Conservation (phyloP, 306 rosid genomes). For the Rosa persica region DNA sequence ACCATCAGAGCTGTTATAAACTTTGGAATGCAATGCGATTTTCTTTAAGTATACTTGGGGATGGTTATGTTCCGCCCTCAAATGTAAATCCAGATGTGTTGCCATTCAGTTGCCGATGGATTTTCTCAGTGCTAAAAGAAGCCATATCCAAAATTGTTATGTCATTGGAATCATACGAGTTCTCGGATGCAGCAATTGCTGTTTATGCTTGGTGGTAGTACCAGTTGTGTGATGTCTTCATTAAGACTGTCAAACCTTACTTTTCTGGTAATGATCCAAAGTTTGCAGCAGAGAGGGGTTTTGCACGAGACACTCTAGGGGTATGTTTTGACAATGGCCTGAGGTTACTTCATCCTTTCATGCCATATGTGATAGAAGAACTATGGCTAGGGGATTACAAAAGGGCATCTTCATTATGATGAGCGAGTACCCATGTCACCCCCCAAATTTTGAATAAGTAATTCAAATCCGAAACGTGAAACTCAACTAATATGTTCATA, state of each 20-base stretch:
- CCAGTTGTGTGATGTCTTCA: conserved; percentile 90
- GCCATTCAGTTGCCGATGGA: conserved; percentile 93
- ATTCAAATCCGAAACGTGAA: no score
- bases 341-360: conserved; percentile 90
- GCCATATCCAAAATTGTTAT: conserved; percentile 51
- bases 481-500: no score
- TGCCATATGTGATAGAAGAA: conserved; percentile 94
- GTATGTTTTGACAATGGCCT: conserved; percentile 85
- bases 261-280: conserved; percentile 59
- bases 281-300: conserved; percentile 51
- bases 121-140: conserved; percentile 72
- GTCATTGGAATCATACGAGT: conserved; percentile 62
- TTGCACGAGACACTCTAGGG: conserved; percentile 81
- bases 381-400: conserved; percentile 61
- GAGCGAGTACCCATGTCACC: conserved; percentile 74
- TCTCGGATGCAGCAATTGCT: conserved; percentile 76
- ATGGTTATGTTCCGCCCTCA: conserved; percentile 60
- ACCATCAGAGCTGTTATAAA: conserved; percentile 91
- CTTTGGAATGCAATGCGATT: conserved; percentile 91
- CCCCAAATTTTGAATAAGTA: no score
- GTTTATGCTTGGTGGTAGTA: conserved; percentile 91
- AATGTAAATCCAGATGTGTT: conserved; percentile 49
- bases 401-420: conserved; percentile 71
- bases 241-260: conserved; percentile 83
- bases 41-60: conserved; percentile 87